Percentiles rank a stretch among this genome's conserved stretches.
These are phyloP conservation scores for Periconia macrospinosa DNA, from an alignment of 2,329 filamentous ascomycete species.

Conservation along the genomic window DNA sequence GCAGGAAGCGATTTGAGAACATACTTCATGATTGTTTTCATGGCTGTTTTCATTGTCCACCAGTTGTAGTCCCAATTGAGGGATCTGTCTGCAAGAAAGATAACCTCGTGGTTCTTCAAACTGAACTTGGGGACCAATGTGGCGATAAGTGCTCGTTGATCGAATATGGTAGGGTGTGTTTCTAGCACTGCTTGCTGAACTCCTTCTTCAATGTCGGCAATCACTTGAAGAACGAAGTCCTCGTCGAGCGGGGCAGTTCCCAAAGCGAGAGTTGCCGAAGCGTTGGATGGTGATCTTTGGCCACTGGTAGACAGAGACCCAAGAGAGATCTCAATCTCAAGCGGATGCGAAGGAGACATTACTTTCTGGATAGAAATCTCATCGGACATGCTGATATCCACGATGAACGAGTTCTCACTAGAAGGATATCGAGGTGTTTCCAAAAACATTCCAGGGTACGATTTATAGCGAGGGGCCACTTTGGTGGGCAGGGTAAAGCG, in stretches of 20 bases:
- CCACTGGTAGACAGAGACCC: slow-evolving; percentile 56
- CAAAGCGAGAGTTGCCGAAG: slow-evolving; percentile 61
- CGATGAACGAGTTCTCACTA: slow-evolving; percentile 53
- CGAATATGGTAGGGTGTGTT: slow-evolving; percentile 59
- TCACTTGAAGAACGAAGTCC: slow-evolving; percentile 68
- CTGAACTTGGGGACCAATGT: slow-evolving; percentile 69
- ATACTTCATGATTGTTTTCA: too few relatives aligned
- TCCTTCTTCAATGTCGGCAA: slow-evolving; percentile 60
- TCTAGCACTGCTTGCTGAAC: slow-evolving; percentile 66
- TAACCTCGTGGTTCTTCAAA: slow-evolving; percentile 62
- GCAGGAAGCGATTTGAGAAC: slow-evolving; percentile 66
- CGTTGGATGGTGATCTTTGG: slow-evolving; percentile 57
- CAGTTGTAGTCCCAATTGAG: slow-evolving; percentile 64
- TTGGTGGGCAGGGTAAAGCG: slow-evolving; percentile 67
- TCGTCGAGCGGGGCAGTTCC: slow-evolving; percentile 57
- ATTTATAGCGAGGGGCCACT: slow-evolving; percentile 67
- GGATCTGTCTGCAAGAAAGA: slow-evolving; percentile 72
- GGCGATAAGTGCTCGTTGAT: slow-evolving; percentile 67
- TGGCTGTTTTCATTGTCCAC: slow-evolving; percentile 54
- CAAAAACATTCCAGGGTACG: slow-evolving; percentile 31
- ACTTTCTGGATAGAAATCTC: slow-evolving; percentile 60
- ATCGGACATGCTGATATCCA: slow-evolving; percentile 59
- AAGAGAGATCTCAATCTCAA: slow-evolving; percentile 64
- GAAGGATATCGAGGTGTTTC: slow-evolving; percentile 12
- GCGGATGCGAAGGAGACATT: slow-evolving; percentile 67